Evolutionary conservation across 306 rosid genomes (phyloP).

Genomic region (Carpinus viminea): DNA sequence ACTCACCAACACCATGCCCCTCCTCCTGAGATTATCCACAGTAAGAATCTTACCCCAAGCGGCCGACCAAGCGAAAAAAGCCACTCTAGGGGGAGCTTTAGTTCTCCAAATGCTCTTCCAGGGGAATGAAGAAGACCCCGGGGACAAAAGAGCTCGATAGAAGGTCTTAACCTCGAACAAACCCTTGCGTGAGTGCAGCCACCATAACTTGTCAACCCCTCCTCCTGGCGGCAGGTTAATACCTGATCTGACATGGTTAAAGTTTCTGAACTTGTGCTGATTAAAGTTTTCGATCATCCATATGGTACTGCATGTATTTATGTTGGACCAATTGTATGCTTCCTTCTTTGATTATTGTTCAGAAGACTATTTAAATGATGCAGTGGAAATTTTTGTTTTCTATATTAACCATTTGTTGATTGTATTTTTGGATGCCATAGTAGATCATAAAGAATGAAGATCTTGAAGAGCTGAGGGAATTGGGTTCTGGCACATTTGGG

Average conservation of each 20-base stretch:
- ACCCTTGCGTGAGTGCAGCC: no score
- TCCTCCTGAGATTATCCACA: no score
- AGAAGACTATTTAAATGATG: conserved; percentile 5
- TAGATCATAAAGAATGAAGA: conserved; percentile 78
- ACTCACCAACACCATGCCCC: no score
- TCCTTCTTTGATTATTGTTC: conserved; percentile 14
- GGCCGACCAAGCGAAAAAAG: no score
- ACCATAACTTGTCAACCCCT: no score
- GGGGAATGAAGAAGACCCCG: no score
- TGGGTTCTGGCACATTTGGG: conserved; percentile 88
- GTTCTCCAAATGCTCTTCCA: no score
- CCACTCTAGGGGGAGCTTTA: no score
- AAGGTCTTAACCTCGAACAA: no score
- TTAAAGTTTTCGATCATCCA: neutral
- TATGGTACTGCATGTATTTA: neutral
- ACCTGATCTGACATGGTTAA: neutral
- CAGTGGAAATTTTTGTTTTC: conserved; percentile 9
- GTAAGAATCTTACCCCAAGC: no score
- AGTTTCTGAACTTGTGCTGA: neutral
- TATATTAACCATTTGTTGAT: conserved; percentile 5
- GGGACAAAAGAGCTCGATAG: no score
- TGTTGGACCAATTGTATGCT: conserved; percentile 3
- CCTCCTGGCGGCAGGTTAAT: no score
- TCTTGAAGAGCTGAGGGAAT: conserved; percentile 79
- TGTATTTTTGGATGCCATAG: conserved; percentile 25